Percentiles rank a stretch among this genome's conserved stretches.
These are phyloP conservation scores for Talaromyces sp. DNA, from an alignment of 2,329 filamentous ascomycete species.

Conservation along the genomic window DNA sequence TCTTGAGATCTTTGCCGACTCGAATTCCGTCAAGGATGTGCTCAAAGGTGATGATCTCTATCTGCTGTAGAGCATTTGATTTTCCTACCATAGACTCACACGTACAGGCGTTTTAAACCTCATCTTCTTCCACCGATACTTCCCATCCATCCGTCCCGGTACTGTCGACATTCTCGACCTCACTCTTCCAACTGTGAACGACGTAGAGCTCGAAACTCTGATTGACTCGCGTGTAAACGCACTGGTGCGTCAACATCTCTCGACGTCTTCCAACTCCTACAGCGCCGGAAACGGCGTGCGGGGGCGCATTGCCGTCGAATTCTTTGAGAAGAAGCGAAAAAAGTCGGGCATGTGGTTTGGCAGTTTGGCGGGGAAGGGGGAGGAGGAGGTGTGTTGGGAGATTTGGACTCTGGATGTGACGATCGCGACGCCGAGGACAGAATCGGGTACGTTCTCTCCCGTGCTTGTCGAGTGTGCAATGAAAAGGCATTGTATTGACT, in stretches of 20 bases:
- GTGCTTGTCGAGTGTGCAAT: too few species aligned
- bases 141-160: slow-evolving; percentile 75
- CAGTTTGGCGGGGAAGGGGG: slow-evolving; percentile 55
- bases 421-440: slow-evolving; percentile 83
- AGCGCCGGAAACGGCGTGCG: slow-evolving; percentile 57
- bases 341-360: slow-evolving; percentile 70
- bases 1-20: slow-evolving; percentile 90
- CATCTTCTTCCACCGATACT: slow-evolving; percentile 98
- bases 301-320: slow-evolving; percentile 80
- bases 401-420: slow-evolving; percentile 91
- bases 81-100: too few species aligned
- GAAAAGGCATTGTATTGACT: not conserved
- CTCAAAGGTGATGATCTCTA: slow-evolving; percentile 66
- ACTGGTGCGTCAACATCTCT: slow-evolving; percentile 71
- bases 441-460: slow-evolving; percentile 64
- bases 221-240: slow-evolving; percentile 82
- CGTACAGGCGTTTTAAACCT: slow-evolving; percentile 79
- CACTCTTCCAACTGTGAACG: slow-evolving; percentile 82
- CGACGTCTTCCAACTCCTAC: slow-evolving; percentile 53
- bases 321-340: slow-evolving; percentile 86
- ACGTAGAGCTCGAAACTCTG: slow-evolving; percentile 85
- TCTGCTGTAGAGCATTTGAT: too few species aligned
- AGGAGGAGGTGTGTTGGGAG: slow-evolving; percentile 97
- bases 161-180: slow-evolving; percentile 88
- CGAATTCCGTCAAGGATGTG: slow-evolving; percentile 82